Evolutionary conservation across 352 stramenopile species (phyloP).

Genomic region (Phytopythium cucurbitacearum): DNA sequence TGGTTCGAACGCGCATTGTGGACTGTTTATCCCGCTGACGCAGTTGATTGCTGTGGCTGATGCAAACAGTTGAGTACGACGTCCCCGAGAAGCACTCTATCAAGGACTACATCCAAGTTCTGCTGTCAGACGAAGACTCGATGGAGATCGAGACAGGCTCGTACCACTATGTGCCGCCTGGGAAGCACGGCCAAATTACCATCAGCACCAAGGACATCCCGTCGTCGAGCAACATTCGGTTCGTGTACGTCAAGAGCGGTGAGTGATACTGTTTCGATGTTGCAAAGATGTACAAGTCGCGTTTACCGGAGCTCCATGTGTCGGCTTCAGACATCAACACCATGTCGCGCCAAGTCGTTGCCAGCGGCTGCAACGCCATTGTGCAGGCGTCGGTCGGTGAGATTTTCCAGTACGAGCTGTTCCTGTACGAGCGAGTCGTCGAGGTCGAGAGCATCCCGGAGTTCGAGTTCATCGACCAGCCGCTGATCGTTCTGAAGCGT

Average conservation of each 20-base stretch:
- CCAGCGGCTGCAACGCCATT: conserved; percentile 80
- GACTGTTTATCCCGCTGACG: neutral
- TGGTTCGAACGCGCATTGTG: neutral
- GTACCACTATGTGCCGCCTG: conserved; percentile 67
- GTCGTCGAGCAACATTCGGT: conserved; percentile 65
- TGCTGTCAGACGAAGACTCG: conserved; percentile 72
- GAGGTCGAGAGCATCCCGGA: conserved; percentile 84
- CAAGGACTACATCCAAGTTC: conserved; percentile 85
- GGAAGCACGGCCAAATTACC: conserved; percentile 62
- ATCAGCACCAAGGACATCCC: conserved; percentile 74
- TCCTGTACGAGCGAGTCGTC: conserved; percentile 84
- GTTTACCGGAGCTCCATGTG: neutral
- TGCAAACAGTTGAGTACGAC: conserved; percentile 65
- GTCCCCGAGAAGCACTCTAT: conserved; percentile 75
- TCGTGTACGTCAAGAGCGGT: conserved; percentile 84
- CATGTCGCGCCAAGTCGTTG: conserved; percentile 76
- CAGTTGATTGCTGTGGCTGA: conserved; percentile 1
- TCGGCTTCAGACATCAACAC: conserved; percentile 70
- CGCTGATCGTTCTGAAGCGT: conserved; percentile 80
- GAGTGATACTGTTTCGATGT: neutral
- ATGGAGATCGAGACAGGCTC: conserved; percentile 71
- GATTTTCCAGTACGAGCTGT: conserved; percentile 88
- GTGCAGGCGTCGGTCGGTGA: conserved; percentile 81
- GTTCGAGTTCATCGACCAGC: conserved; percentile 86
- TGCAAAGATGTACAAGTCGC: neutral